Conservation (phyloP, 2,329 filamentous ascomycete genomes). For the Didymella lethalis region DNA sequence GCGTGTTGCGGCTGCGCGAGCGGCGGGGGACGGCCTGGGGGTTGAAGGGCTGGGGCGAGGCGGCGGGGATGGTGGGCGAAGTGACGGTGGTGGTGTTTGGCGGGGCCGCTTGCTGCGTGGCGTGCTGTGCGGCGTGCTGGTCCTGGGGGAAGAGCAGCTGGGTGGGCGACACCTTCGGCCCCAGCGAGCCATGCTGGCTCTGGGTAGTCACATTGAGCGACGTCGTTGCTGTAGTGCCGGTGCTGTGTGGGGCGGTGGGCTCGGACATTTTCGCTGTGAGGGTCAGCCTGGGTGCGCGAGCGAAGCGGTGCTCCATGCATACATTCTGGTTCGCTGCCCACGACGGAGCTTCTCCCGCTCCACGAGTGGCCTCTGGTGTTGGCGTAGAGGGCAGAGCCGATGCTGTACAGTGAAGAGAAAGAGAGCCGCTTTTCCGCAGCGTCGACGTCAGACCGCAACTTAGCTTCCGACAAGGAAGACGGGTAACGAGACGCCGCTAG, state of each 20-base stretch:
- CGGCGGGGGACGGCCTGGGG: conserved; percentile 30
- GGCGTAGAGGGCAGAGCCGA: conserved; percentile 65
- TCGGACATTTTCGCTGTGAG: conserved; percentile 38
- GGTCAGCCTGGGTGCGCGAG: not conserved
- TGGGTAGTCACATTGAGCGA: conserved; percentile 55
- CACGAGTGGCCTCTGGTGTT: conserved; percentile 62
- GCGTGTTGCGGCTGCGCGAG: conserved; percentile 59
- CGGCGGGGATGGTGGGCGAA: conserved; percentile 25
- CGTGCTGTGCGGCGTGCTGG: conserved; percentile 34
- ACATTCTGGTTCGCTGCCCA: conserved; percentile 57
- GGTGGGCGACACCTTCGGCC: conserved; percentile 50
- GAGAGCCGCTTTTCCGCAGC: conserved; percentile 70
- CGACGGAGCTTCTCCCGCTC: conserved; percentile 57
- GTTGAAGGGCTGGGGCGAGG: conserved; percentile 28
- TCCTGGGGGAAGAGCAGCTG: conserved; percentile 47
- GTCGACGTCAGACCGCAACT: conserved; percentile 55
- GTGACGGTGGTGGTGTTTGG: conserved; percentile 18
- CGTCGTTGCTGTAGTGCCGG: conserved; percentile 55
- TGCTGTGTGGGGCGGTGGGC: conserved; percentile 37
- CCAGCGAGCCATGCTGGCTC: conserved; percentile 53
- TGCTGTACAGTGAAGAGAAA: conserved; percentile 75
- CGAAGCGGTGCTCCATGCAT: conserved; percentile 11
- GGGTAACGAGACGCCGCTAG: conserved; percentile 26
- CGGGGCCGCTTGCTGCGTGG: conserved; percentile 5
- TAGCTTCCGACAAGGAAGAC: conserved; percentile 58